Conservation (phyloP, 768 basidiomycete genomes). For the Candolleomyces eurysporus region DNA sequence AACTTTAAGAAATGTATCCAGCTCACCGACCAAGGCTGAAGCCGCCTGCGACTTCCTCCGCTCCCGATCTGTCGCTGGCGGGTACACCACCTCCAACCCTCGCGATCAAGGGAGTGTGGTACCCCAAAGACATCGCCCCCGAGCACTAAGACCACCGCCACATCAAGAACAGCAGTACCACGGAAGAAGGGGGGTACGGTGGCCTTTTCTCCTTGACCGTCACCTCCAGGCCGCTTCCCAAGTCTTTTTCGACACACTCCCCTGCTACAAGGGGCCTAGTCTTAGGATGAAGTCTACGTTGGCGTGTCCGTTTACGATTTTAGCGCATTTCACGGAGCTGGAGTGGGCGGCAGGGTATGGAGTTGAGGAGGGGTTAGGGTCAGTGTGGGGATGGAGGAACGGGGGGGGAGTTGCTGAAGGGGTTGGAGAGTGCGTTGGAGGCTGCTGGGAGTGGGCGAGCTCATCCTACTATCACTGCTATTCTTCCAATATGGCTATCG, state of each 20-base stretch:
- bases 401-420: slow-evolving; percentile 49
- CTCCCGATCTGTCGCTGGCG: slow-evolving; percentile 49
- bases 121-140: slow-evolving; percentile 79
- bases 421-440: slow-evolving; percentile 62
- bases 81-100: slow-evolving; percentile 30
- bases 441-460: too few relatives aligned
- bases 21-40: slow-evolving; percentile 81
- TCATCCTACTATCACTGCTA: neutral
- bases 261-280: slow-evolving; percentile 86
- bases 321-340: slow-evolving; percentile 87
- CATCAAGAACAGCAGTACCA: slow-evolving; percentile 35
- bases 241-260: slow-evolving; percentile 92
- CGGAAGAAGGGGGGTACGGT: slow-evolving; percentile 60
- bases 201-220: slow-evolving; percentile 90
- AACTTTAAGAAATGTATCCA: slow-evolving; percentile 78
- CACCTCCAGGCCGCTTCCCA: slow-evolving; percentile 61
- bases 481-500: slow-evolving; percentile 33
- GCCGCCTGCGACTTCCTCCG: slow-evolving; percentile 77
- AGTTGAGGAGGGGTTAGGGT: slow-evolving; percentile 85
- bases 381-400: slow-evolving; percentile 88
- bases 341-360: slow-evolving; percentile 90
- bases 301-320: slow-evolving; percentile 88
- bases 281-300: slow-evolving; percentile 96
- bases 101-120: slow-evolving; percentile 81
- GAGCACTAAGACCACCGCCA: slow-evolving; percentile 72